Percentiles rank a stretch among this genome's conserved stretches.
Evolutionary conservation across 768 basidiomycete genomes (phyloP).

Genomic region (Mycena chlorophos): DNA sequence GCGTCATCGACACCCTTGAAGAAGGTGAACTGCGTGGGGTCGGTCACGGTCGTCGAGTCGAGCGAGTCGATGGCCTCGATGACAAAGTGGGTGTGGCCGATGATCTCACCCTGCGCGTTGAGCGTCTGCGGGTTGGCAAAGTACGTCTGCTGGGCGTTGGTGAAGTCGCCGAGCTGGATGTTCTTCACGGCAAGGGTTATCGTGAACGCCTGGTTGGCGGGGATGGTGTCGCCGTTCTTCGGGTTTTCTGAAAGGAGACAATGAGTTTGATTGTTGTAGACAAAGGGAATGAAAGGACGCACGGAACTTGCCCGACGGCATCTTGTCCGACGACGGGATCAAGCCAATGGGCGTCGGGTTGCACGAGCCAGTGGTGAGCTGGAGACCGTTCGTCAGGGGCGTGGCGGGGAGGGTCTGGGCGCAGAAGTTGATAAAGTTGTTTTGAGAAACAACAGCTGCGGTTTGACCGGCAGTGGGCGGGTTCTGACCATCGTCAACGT

Average conservation of each 20-base stretch:
- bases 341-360: constrained; percentile 40
- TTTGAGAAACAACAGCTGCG: constrained; percentile 5
- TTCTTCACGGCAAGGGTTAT: constrained; percentile 49
- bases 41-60: constrained; percentile 43
- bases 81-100: constrained; percentile 61
- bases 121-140: constrained; percentile 59
- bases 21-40: constrained; percentile 56
- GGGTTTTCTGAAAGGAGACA: constrained; percentile 30
- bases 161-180: constrained; percentile 56
- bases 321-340: constrained; percentile 47
- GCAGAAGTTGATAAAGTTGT: constrained; percentile 10
- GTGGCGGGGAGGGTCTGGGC: neutral
- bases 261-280: neutral
- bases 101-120: constrained; percentile 50
- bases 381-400: constrained; percentile 1
- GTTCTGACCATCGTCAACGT: constrained; percentile 24
- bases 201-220: constrained; percentile 49
- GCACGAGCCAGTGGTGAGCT: constrained; percentile 1
- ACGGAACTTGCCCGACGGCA: constrained; percentile 52
- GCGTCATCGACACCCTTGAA: constrained; percentile 54
- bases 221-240: constrained; percentile 44
- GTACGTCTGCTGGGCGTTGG: constrained; percentile 53
- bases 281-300: neutral
- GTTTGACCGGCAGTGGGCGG: constrained; percentile 2
- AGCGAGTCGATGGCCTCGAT: constrained; percentile 49